phyloP scores from a whole-genome alignment of 1,284 basidiomycete species.

The Trametes polyzona region DNA sequence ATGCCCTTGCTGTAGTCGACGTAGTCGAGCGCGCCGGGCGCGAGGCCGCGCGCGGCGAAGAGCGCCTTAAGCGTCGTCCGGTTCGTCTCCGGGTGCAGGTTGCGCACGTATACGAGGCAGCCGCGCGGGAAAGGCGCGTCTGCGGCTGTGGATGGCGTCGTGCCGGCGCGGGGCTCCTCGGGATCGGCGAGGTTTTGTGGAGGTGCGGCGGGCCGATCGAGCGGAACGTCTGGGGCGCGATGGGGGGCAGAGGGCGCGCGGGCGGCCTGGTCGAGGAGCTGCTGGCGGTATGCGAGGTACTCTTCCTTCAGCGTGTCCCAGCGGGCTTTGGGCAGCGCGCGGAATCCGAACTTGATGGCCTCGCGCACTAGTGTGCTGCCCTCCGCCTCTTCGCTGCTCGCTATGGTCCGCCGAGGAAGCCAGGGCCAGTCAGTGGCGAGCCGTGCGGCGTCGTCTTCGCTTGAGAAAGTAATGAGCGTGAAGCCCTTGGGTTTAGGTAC shows the following conservation, averaged over 20 bases:
- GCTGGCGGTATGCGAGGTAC: constrained; percentile 61
- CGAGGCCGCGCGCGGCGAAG: constrained; percentile 49
- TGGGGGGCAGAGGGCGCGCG: not conserved
- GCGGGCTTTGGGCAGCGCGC: constrained; percentile 53
- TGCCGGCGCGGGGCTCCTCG: not conserved
- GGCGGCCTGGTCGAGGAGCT: constrained; percentile 52
- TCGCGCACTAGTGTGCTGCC: constrained; percentile 35
- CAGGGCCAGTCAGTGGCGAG: constrained; percentile 65
- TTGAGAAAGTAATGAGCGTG: constrained; percentile 62
- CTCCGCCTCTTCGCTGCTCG: not conserved
- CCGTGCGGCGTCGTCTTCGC: constrained; percentile 41
- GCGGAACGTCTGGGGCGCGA: not conserved
- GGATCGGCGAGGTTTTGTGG: not conserved
- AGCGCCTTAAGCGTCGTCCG: constrained; percentile 73
- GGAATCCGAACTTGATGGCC: constrained; percentile 60
- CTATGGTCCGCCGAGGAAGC: constrained; percentile 35
- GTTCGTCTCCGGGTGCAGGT: constrained; percentile 73
- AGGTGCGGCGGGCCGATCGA: not conserved
- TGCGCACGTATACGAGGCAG: constrained; percentile 70
- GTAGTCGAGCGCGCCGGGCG: constrained; percentile 55
- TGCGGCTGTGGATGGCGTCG: not conserved
- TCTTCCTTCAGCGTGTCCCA: constrained; percentile 69
- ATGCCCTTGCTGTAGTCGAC: constrained; percentile 80
- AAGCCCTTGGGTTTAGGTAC: constrained; percentile 70
- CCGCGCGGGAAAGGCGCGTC: constrained; percentile 57